phyloP scores from a whole-genome alignment of 2,329 filamentous ascomycete species.

The Pseudogymnoascus sp. region DNA sequence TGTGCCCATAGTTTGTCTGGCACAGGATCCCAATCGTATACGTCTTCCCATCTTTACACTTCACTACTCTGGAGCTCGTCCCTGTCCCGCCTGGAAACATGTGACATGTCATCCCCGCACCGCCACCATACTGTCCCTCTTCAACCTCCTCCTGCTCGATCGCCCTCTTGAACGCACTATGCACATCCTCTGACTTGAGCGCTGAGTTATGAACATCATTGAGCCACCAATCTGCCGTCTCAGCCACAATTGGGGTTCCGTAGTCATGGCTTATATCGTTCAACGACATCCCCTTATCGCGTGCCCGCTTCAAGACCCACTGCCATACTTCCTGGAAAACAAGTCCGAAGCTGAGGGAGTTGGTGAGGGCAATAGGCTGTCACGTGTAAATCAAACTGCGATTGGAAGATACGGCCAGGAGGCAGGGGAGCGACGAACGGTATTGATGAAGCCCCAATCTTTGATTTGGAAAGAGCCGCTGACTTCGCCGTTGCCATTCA shows the following conservation, averaged over 20 bases:
- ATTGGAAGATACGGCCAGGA: not conserved
- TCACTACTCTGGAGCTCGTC: slow-evolving; percentile 49
- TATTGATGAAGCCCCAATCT: slow-evolving; percentile 27
- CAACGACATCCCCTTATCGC: slow-evolving; percentile 15
- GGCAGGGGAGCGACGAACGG: slow-evolving; percentile 14
- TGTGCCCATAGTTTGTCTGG: slow-evolving; percentile 57
- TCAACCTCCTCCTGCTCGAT: slow-evolving; percentile 39
- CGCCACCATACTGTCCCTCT: slow-evolving; percentile 58
- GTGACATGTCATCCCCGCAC: slow-evolving; percentile 61
- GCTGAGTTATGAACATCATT: slow-evolving; percentile 49
- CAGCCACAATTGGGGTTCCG: slow-evolving; percentile 45
- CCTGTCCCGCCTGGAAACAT: slow-evolving; percentile 61
- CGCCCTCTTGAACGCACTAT: slow-evolving; percentile 44
- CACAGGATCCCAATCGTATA: slow-evolving; percentile 56
- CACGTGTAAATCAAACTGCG: not conserved
- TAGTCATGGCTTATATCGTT: slow-evolving; percentile 25
- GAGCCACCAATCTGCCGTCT: slow-evolving; percentile 56
- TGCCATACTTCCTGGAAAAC: slow-evolving; percentile 26
- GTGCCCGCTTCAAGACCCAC: slow-evolving; percentile 19
- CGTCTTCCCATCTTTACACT: slow-evolving; percentile 34
- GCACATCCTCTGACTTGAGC: slow-evolving; percentile 45
- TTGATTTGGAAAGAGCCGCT: slow-evolving; percentile 24
- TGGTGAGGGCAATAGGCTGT: slow-evolving; percentile 29
- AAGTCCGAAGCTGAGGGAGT: slow-evolving; percentile 32
- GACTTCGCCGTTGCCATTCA: slow-evolving; percentile 27